phyloP scores from a whole-genome alignment of 2,329 filamentous ascomycete species.

The Zarea fungicola region DNA sequence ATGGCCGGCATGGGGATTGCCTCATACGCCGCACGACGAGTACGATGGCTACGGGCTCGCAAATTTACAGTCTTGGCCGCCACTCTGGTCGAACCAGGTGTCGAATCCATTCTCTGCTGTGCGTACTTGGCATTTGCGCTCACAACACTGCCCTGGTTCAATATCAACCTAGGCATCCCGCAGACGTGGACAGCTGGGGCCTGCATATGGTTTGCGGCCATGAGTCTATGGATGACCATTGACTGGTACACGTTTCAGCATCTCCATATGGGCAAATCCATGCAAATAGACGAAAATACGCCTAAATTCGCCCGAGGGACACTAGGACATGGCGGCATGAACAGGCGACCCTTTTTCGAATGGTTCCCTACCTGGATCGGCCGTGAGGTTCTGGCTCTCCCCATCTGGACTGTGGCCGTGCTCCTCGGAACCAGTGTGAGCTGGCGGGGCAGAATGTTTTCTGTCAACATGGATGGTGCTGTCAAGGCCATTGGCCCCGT shows the following conservation, averaged over 20 bases:
- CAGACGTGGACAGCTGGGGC: conserved; percentile 64
- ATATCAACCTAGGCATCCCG: conserved; percentile 45
- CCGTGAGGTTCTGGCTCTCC: conserved; percentile 74
- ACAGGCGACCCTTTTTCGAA: conserved; percentile 54
- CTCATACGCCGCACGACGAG: conserved; percentile 74
- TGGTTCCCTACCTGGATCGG: conserved; percentile 84
- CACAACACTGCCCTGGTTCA: conserved; percentile 65
- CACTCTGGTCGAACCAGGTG: conserved; percentile 87
- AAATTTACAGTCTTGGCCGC: conserved; percentile 91
- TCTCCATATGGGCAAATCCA: conserved; percentile 66
- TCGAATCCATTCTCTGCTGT: conserved; percentile 82
- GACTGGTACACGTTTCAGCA: conserved; percentile 71
- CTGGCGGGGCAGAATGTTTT: conserved; percentile 81
- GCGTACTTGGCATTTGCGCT: conserved; percentile 73
- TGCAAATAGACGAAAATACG: conserved; percentile 67
- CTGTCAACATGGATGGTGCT: conserved; percentile 77
- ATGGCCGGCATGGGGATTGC: conserved; percentile 72
- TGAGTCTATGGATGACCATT: conserved; percentile 65
- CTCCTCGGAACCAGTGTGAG: conserved; percentile 80
- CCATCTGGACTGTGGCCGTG: conserved; percentile 87
- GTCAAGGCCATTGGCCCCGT: conserved; percentile 46
- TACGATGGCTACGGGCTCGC: conserved; percentile 85
- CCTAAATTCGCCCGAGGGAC: conserved; percentile 63
- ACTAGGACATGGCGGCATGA: conserved; percentile 29
- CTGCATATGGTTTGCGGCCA: conserved; percentile 59